Evolutionary conservation across 2,329 filamentous ascomycete genomes (phyloP).

Genomic region (Phialocephala sp.): DNA sequence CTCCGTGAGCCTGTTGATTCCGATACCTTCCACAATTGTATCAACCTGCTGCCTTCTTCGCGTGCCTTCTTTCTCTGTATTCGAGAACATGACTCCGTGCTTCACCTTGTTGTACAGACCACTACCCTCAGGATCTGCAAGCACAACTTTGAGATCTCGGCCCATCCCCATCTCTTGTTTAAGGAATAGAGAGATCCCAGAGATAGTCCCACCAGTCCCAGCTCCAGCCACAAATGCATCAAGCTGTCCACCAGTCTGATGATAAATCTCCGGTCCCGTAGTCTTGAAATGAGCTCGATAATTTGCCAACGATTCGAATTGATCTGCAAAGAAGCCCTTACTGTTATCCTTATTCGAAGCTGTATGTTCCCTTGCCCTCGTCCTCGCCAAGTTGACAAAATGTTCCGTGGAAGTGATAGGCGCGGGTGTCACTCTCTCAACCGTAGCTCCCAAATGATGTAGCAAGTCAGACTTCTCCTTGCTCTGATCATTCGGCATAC

Average conservation of each 20-base stretch:
- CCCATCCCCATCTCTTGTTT: constrained; percentile 62
- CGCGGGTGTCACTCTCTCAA: constrained; percentile 88
- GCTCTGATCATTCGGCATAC: constrained; percentile 93
- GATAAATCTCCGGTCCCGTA: constrained; percentile 89
- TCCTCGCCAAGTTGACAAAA: constrained; percentile 90
- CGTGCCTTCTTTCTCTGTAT: constrained; percentile 89
- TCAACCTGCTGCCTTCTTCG: constrained; percentile 90
- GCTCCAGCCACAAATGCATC: constrained; percentile 94
- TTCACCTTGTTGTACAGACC: constrained; percentile 91
- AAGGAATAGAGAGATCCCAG: constrained; percentile 82
- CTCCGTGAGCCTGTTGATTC: constrained; percentile 90
- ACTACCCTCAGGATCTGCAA: constrained; percentile 93
- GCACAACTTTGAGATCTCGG: constrained; percentile 66
- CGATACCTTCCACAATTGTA: constrained; percentile 93
- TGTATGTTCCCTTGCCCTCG: constrained; percentile 77
- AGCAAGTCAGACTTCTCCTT: constrained; percentile 89
- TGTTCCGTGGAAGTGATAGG: constrained; percentile 93
- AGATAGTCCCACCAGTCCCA: constrained; percentile 92
- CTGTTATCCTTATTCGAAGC: constrained; percentile 61
- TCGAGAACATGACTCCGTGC: constrained; percentile 94
- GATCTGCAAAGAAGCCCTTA: constrained; percentile 90
- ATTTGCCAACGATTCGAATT: constrained; percentile 92
- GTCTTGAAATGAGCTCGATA: constrained; percentile 81
- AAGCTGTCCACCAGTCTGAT: constrained; percentile 74
- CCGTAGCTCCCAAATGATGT: constrained; percentile 86